Base-by-base conservation (phyloP, 1,284 basidiomycete species). In the Malassezia slooffiae region DNA sequence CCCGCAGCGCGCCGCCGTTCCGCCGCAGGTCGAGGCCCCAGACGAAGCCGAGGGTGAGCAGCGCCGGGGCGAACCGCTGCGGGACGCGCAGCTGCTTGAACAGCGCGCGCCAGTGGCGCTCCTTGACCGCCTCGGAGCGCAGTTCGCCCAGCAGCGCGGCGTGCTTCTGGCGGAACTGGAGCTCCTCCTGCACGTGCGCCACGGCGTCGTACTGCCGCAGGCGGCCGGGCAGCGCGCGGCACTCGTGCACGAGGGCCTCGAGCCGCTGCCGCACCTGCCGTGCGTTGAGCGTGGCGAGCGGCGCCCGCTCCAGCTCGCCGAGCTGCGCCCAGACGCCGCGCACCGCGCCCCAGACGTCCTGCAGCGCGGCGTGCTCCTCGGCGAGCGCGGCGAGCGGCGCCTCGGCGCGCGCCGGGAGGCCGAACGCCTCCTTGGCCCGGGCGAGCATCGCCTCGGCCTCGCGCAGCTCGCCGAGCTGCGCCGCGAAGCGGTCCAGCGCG, bases 191-290 rank as follows among this genome's bases (percentile, higher is more conserved):
- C 3, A 97, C 88, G 67, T 87, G 91, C 74, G 97, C 93, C 65
- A 96, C 97, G 0, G 93, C 93, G 8, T 89, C 86, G 69, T 97
- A 99, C 70, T 97, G 93, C 48, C 93, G 80, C 93, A 97, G 97
- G 44, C 90, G 79, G 37, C 86, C 93, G 0, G 93, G 93, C 90
- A 99, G 91, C 39, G 96, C 91, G 72, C 90, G 89, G 15, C 90
- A 96, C 23, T 86, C 88, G 20, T 78, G 77, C 40, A 97, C 72
- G 41, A 97, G 75, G 3, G 77, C 80, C 61, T 99, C 93, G 46
- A 97, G 81, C 58, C 89, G 85, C 65, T 91, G 87, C 55, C 93
- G 81, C 47, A 99, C 72, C 72, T 96, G 96, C 60, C 93, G 79
- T 15, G 93, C 85, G 66, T 91, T 62, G n/a, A 69, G 53, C 1